These are phyloP conservation scores for Epicoccum sorghinum DNA, from an alignment of 2,329 filamentous ascomycete species.

Conservation along the genomic window DNA sequence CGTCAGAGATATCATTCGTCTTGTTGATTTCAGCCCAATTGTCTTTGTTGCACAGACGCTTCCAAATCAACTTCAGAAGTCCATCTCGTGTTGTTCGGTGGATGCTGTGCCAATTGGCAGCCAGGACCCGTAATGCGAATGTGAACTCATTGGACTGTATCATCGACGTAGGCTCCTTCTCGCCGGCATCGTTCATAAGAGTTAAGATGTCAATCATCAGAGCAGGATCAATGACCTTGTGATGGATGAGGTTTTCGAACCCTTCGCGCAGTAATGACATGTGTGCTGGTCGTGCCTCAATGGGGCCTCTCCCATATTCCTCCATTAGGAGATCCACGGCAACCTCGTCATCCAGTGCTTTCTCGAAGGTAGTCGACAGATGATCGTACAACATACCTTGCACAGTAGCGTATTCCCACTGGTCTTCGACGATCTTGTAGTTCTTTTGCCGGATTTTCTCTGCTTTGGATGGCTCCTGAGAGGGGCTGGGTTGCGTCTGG, in stretches of 20 bases:
- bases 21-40: slow-evolving; percentile 84
- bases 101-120: slow-evolving; percentile 60
- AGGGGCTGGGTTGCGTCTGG: slow-evolving; percentile 40
- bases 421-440: slow-evolving; percentile 57
- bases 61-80: slow-evolving; percentile 75
- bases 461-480: slow-evolving; percentile 39
- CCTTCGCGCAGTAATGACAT: slow-evolving; percentile 72
- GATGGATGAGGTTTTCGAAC: slow-evolving; percentile 71
- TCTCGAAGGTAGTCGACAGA: slow-evolving; percentile 69
- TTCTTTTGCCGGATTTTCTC: slow-evolving; percentile 49
- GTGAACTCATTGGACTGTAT: slow-evolving; percentile 70
- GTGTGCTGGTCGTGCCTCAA: slow-evolving; percentile 69
- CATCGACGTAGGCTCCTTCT: slow-evolving; percentile 45
- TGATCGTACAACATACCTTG: slow-evolving; percentile 79
- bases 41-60: slow-evolving; percentile 81
- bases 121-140: slow-evolving; percentile 68
- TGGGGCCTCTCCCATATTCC: slow-evolving; percentile 61
- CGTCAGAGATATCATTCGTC: slow-evolving; percentile 75
- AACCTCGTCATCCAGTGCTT: slow-evolving; percentile 79
- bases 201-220: slow-evolving; percentile 78
- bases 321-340: slow-evolving; percentile 78
- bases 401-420: slow-evolving; percentile 74
- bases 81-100: slow-evolving; percentile 53
- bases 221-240: slow-evolving; percentile 67
- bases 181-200: slow-evolving; percentile 66